Evolutionary conservation across 1,284 basidiomycete genomes (phyloP).

Genomic region (Tylopilus sp.): DNA sequence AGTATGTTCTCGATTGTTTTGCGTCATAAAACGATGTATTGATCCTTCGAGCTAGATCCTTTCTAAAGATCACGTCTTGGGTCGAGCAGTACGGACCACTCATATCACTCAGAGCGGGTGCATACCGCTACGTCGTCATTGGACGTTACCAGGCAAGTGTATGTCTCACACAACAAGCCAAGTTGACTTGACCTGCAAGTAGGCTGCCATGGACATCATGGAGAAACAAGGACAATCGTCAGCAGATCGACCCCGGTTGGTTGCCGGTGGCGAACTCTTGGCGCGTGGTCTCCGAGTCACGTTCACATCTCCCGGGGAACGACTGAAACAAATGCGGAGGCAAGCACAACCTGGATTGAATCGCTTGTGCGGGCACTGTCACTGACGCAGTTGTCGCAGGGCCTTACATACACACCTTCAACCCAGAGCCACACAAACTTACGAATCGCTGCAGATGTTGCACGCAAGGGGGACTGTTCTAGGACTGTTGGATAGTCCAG

Average conservation of each 20-base stretch:
- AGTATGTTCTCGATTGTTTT: slow-evolving; percentile 18
- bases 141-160: slow-evolving; percentile 38
- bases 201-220: too few species aligned
- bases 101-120: slow-evolving; percentile 36
- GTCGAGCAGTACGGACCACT: slow-evolving; percentile 40
- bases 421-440: slow-evolving; percentile 36
- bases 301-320: too few species aligned
- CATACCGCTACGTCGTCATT: slow-evolving; percentile 34
- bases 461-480: slow-evolving; percentile 40
- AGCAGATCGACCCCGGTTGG: slow-evolving; percentile 35
- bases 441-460: slow-evolving; percentile 40
- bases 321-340: too few species aligned
- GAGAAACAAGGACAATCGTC: slow-evolving; percentile 36
- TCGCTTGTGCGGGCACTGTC: too few species aligned
- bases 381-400: too few species aligned
- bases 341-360: too few species aligned
- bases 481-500: slow-evolving; percentile 41
- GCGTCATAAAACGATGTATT: background rate
- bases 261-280: slow-evolving; percentile 34
- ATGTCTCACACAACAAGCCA: too few species aligned
- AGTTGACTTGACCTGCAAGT: too few species aligned
- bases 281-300: slow-evolving; percentile 34
- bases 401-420: slow-evolving; percentile 44
- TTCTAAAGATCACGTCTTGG: slow-evolving; percentile 35
- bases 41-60: background rate